Evolutionary conservation across 495 filamentous ascomycete species (phyloP), one percentile per base, ranked within the genome.

Genomic region (Annulohypoxylon moriforme): DNA sequence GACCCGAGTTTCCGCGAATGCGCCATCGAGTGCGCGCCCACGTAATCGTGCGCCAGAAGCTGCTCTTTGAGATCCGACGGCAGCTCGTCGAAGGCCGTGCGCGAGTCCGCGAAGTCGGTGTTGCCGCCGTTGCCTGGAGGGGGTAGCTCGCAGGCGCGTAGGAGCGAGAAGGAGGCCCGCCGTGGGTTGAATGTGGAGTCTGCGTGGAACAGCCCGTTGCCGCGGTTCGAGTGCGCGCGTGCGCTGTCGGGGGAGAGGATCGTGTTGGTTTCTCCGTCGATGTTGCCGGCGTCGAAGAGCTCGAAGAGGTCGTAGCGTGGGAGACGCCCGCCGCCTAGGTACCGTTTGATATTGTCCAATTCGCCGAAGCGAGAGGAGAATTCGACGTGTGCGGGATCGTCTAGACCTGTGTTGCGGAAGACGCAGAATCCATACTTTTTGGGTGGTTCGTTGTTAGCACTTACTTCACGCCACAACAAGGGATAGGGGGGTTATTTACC

Each of bases 111-210:
- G 65, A 88, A 89, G 3, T 86, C 85, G 0, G 88, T 89, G 46
- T 85, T 81, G 4, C 87, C 88, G 4, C 87, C 87, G 4, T 75
- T 82, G 3, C 79, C 79, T 0, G 77, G 60, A 0, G 88, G 87
- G 3, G 87, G 87, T 5, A 90, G 78, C 55, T 81, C 79, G 18
- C 81, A 77, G 8, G 87, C 85, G 2, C 82, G 80, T 1, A 90
- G 79, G 0, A 89, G 75, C 14, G 85, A 88, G 79, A 85, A 86
- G 11, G 76, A 79, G 1, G 87, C 86, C 25, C 88, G 84, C 0
- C 86, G 85, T 8, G 88, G 87, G 73, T 90, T 90, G 76, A 88
- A 90, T 13, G 81, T 81, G 16, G 83, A 85, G 74, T 90, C 88
- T 4, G 83, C 83, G 69, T 90, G 88, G 75, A 85, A 90, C n/a